Evolutionary conservation across 495 filamentous ascomycete genomes (phyloP), one percentile per base, ranked within the genome.

Genomic region (Cairneyella variabilis): DNA sequence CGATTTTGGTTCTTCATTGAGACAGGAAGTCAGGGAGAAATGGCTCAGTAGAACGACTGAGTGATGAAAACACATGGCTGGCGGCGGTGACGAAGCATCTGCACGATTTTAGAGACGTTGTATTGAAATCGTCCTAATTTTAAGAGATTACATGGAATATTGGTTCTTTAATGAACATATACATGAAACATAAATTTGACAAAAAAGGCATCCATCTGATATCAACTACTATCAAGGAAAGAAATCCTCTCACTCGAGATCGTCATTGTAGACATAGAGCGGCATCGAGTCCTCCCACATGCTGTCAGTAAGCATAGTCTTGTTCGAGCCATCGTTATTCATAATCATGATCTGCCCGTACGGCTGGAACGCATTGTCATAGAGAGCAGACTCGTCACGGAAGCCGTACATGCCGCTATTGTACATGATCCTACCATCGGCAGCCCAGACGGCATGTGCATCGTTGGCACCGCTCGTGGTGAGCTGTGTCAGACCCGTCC

Each of bases 381-480:
- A 62, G 3, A 43, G 11, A 3, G 45, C 17, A 17, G 36, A 7
- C 28, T 63, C 60, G 2, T 41, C 47, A 22, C 51, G 45, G 48
- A 63, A 60, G 14, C 57, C 57, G 30, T 60, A 60, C 42, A 57
- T 57, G 3, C 52, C 60, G 1, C 27, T 60, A 25, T 23, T 54
- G 20, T 36, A 60, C 52, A 63, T 53, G 27, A 63, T 63, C 8
- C 48, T 38, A n/a, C 53, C 48, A 49, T 63, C 52, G 27, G 42
- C 25, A 3, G 53, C 39, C 71, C 73, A 76, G 0, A 71, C 67
- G 9, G 71, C 70, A 56, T 72, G 70, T 0, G 70, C 71, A 60
- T 74, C 71, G 45, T 74, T 72, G 17, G 69, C 65, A 7, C 56
- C 56, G 46, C 64, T 67, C 23, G 44, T 59, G 1, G 71, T 72